Base-by-base conservation (phyloP, 164 flowering plant species). In the Houttuynia cordata region DNA sequence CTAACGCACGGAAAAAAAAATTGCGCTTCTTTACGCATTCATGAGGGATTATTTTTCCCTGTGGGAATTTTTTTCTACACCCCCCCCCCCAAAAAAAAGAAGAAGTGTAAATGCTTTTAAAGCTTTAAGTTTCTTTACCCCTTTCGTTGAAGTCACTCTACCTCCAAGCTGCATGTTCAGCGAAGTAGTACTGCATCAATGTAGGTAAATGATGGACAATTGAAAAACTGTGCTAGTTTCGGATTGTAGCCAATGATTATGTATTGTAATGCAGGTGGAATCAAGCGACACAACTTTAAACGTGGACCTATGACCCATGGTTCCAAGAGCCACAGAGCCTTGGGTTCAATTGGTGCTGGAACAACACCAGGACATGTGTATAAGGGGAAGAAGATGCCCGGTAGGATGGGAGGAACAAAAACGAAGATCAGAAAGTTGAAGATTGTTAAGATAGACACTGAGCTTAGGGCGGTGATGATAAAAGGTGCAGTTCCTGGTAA, bases 311-410 rank as follows among this genome's bases (percentile, higher is more conserved):
- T 94, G 99, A 79, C 82, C 62, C 99, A 94, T 41, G 99, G 99
- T 50, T 94, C 99, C 56, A 91, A 94, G 76, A 91, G 97, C 74
- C 99, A 91, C 73, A 73, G 99, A 57, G 77, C 75, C 0, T 70
- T 91, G 54, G 99, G 99, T 22, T 90, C 97, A 21, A 91, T 91
- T 59, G 99, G 97, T 64, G 99, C 97, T 14, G 99, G 99, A 54
- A 94, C 99, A 53, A 91, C 97, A 3, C 97, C 97, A 4, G 99
- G 99, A 0, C 87, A 72, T 56, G 97, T 94, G 0, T 94, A 84
- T 77, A 75, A 73, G 62, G 99, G 97, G 18, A 91, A 94, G 90
- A 94, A 94, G 73, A 94, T 94, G 99, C 97, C 99, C 39, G 99
- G 99, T 10, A 70, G 91, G 58, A 94, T 94, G 99, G 97, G 99